Evolutionary conservation across 2,329 filamentous ascomycete species (phyloP).

Genomic region (Stagonosporopsis rhizophila): DNA sequence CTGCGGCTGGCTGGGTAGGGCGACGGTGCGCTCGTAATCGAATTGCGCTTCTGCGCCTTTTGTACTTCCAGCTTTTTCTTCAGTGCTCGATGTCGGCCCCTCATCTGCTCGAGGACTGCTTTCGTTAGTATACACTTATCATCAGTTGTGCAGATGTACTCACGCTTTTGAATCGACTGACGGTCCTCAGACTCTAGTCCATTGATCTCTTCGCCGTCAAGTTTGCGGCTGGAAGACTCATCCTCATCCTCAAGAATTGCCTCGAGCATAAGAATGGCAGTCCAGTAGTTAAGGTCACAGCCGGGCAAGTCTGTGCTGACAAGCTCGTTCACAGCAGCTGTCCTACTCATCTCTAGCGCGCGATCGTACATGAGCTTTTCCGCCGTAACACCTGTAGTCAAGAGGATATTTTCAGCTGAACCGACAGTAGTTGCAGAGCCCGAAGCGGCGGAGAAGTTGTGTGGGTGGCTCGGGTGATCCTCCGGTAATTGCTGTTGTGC

Average conservation of each 20-base stretch:
- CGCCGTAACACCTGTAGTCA: constrained; percentile 89
- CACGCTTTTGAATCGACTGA: constrained; percentile 75
- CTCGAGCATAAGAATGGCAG: constrained; percentile 92
- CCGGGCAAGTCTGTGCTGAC: constrained; percentile 86
- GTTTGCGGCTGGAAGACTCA: constrained; percentile 56
- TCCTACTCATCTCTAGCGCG: constrained; percentile 93
- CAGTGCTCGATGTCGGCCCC: constrained; percentile 51
- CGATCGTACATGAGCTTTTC: constrained; percentile 99
- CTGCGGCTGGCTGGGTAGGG: constrained; percentile 39
- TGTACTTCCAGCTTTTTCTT: constrained; percentile 56
- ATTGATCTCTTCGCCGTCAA: constrained; percentile 58
- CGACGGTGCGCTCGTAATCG: constrained; percentile 42
- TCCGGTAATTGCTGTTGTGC: constrained; percentile 83
- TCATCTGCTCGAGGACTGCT: constrained; percentile 57
- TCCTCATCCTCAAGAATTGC: constrained; percentile 89
- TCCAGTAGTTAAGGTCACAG: constrained; percentile 92
- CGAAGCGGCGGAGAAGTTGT: constrained; percentile 71
- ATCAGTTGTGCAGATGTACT: constrained; percentile 41
- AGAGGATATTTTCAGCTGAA: constrained; percentile 78
- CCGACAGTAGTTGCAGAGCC: constrained; percentile 64
- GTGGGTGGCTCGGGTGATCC: constrained; percentile 86
- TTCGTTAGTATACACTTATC: constrained; percentile 28
- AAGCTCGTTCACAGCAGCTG: constrained; percentile 94
- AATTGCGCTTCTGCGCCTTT: constrained; percentile 47
- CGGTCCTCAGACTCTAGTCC: constrained; percentile 73